These are phyloP conservation scores for Penicillium sp. DNA, from an alignment of 2,329 filamentous ascomycete species.

Conservation along the genomic window DNA sequence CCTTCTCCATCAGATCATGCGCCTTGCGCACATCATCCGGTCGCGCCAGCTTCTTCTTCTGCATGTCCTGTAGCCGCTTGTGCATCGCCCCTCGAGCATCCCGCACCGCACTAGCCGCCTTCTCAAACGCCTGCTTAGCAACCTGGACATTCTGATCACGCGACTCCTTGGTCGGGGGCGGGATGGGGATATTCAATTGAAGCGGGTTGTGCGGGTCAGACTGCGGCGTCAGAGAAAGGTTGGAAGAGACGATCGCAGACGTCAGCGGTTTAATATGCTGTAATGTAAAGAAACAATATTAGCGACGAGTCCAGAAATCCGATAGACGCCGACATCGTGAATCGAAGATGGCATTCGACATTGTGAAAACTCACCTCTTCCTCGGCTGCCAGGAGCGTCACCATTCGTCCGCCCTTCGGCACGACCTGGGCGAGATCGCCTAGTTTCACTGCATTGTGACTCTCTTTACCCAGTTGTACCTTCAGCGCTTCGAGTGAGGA, in stretches of 20 bases:
- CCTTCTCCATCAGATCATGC: slow-evolving; percentile 45
- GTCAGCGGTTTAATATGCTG: slow-evolving; percentile 44
- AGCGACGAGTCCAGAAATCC: too few species aligned
- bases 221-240: slow-evolving; percentile 42
- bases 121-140: slow-evolving; percentile 42
- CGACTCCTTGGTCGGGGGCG: slow-evolving; percentile 45
- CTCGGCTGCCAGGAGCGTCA: slow-evolving; percentile 60
- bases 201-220: slow-evolving; percentile 41
- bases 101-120: slow-evolving; percentile 36
- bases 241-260: slow-evolving; percentile 40
- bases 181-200: slow-evolving; percentile 43
- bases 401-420: slow-evolving; percentile 55
- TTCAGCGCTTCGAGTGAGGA: slow-evolving; percentile 56
- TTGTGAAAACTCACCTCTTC: slow-evolving; percentile 47
- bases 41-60: slow-evolving; percentile 40
- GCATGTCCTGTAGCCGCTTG: slow-evolving; percentile 43
- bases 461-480: slow-evolving; percentile 52
- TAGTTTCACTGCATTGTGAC: slow-evolving; percentile 49
- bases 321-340: too few species aligned
- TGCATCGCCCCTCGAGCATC: slow-evolving; percentile 42
- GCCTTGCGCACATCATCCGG: slow-evolving; percentile 45
- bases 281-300: too few species aligned
- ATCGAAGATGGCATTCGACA: too few species aligned
- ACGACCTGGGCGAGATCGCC: slow-evolving; percentile 62
- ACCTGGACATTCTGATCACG: slow-evolving; percentile 37